A percentile compares a stretch with the other conserved stretches of the same genome.
Evolutionary conservation across 345 rosid species (phyloP).

Genomic region (Pugionium dolabratum): DNA sequence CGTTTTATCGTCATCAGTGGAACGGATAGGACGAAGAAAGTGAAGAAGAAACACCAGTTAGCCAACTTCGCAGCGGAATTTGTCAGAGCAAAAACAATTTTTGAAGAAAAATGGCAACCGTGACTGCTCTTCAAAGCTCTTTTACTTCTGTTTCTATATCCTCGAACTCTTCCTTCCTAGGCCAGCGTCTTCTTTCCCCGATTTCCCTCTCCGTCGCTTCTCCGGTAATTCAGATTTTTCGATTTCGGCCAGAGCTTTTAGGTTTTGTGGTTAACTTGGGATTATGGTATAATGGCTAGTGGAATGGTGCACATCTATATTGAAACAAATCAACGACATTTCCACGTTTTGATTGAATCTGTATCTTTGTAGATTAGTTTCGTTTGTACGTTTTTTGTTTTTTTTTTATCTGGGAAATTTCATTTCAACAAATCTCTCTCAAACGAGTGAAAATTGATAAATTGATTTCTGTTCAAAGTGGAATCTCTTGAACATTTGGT

Average conservation of each 20-base stretch:
- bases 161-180: constrained; percentile 62
- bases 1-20: no score
- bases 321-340: no score
- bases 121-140: constrained; percentile 75
- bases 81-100: constrained; percentile 25
- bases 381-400: not conserved
- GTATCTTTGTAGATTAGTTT: not conserved
- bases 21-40: constrained; percentile 37
- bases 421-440: not conserved
- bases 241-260: not conserved
- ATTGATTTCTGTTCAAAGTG: no score
- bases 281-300: no score
- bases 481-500: not conserved
- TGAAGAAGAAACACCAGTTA: constrained; percentile 6
- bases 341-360: no score
- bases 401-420: not conserved
- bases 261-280: not conserved
- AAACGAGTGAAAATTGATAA: no score
- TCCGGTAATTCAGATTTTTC: constrained; percentile 43
- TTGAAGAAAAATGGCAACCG: constrained; percentile 51
- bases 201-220: constrained; percentile 42
- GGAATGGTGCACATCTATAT: not conserved
- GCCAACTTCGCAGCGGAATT: constrained; percentile 13
- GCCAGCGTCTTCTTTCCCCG: constrained; percentile 57
- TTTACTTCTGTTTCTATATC: constrained; percentile 62